Evolutionary conservation across 164 flowering plant genomes (phyloP), one percentile per base, ranked within the genome.

Genomic region (Magnolia changhungtana): DNA sequence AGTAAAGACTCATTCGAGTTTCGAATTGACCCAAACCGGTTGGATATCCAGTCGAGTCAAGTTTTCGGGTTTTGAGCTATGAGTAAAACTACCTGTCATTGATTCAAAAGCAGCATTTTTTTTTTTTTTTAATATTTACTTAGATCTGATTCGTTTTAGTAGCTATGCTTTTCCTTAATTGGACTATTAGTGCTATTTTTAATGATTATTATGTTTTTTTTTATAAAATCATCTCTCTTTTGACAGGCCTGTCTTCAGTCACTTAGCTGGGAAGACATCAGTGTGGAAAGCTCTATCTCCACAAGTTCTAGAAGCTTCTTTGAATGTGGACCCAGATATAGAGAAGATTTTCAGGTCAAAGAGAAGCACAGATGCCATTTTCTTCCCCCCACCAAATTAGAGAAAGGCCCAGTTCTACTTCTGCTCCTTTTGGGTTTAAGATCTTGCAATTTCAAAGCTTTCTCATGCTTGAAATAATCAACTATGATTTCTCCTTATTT

Each of bases 291-390:
- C 67, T 6, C 67, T 21, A 4, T 64, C 67, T 21, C 67, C 67
- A 64, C 23, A 18, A 20, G 10, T 64, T n/a, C 24, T 64, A 20
- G 67, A 64, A 64, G 67, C 67, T 11, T 8, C 23, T 64, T 64
- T 64, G 18, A 59, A 19, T 13, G 63, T 59, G 63, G n/a, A 13
- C n/a, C 63, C 67, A 18, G 27, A 64, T 18, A 8, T 80, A 0
- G 90, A 86, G 82, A 51, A 88, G 76, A 76, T 9, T 8, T 85
- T 88, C 81, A 78, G 83, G 29, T 82, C 89, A 1, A 86, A 87
- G 83, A 87, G 88, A 84, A 81, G 72, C 45, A 37, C 71, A 11
- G 84, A 82, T 70, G 88, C 73, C 20, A 85, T 87, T 69, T 89
- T 90, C 84, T 84, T 90, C 67, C 87, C 89, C 14, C 87, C 89